These are phyloP conservation scores for Yamadazyma blattariae DNA, from an alignment of 1,139 yeast species.

Conservation along the genomic window DNA sequence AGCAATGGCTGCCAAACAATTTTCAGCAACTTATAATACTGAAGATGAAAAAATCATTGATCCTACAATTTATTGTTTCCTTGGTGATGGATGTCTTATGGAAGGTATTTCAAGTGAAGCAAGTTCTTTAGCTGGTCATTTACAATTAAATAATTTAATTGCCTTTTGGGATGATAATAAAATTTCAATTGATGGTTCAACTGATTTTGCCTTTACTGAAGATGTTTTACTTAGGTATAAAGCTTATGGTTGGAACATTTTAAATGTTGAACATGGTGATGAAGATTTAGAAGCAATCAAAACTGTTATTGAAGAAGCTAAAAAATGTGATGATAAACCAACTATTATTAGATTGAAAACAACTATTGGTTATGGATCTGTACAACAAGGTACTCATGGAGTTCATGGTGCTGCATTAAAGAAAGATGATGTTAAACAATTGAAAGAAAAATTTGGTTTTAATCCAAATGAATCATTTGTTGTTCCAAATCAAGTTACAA, in stretches of 20 bases:
- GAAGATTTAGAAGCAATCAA: conserved; percentile 70
- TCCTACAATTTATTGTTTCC: conserved; percentile 73
- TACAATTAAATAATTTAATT: conserved; percentile 89
- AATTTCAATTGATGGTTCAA: conserved; percentile 95
- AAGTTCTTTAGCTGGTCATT: conserved; percentile 92
- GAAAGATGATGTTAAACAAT: conserved; percentile 86
- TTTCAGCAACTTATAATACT: conserved; percentile 92
- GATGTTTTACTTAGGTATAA: conserved; percentile 83
- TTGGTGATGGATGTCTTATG: conserved; percentile 98
- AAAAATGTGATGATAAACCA: conserved; percentile 78
- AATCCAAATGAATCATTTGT: conserved; percentile 78
- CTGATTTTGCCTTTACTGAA: conserved; percentile 90
- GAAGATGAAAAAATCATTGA: conserved; percentile 71
- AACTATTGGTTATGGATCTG: conserved; percentile 93
- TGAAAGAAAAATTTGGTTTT: conserved; percentile 84
- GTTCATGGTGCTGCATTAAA: conserved; percentile 98
- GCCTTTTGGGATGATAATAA: conserved; percentile 97
- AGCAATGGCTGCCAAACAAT: conserved; percentile 90
- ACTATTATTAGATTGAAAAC: conserved; percentile 86
- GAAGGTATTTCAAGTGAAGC: conserved; percentile 98
- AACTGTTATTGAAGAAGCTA: conserved; percentile 71
- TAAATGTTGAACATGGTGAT: conserved; percentile 80
- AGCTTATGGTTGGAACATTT: conserved; percentile 93
- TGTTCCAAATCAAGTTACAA: conserved; percentile 82
- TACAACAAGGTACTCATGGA: conserved; percentile 79